Evolutionary conservation across 2,329 filamentous ascomycete species (phyloP).

Genomic region (Acephala macrosclerotiorum): DNA sequence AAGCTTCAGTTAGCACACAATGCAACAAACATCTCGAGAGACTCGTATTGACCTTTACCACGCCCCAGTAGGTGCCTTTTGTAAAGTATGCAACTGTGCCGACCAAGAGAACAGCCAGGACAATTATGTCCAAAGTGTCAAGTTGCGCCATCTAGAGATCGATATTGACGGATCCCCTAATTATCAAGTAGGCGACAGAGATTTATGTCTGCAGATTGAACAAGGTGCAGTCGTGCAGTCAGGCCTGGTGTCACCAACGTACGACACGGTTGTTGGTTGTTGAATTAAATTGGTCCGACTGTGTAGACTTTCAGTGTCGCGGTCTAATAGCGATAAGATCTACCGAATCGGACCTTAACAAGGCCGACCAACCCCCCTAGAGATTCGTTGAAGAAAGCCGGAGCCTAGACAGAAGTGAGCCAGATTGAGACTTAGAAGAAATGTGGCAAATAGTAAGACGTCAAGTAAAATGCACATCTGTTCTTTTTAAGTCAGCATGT

Average conservation of each 20-base stretch:
- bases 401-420: neutral
- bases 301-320: conserved; percentile 16
- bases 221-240: neutral
- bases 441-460: neutral
- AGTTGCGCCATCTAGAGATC: conserved; percentile 83
- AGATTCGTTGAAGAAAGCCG: neutral
- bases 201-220: neutral
- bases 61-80: conserved; percentile 92
- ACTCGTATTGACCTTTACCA: conserved; percentile 71
- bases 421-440: neutral
- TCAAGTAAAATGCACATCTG: neutral
- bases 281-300: neutral
- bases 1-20: too few species aligned
- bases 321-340: conserved; percentile 19
- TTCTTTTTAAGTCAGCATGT: neutral
- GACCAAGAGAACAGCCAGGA: conserved; percentile 84
- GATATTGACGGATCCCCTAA: neutral
- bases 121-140: conserved; percentile 92
- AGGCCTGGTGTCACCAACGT: neutral
- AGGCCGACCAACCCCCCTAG: neutral
- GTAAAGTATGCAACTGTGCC: conserved; percentile 96
- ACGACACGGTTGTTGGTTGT: conserved; percentile 12
- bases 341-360: neutral
- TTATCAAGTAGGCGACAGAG: neutral
- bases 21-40: too few species aligned